These are phyloP conservation scores for Colletotrichum sp. DNA, from an alignment of 2,329 filamentous ascomycete genomes.

Conservation along the genomic window DNA sequence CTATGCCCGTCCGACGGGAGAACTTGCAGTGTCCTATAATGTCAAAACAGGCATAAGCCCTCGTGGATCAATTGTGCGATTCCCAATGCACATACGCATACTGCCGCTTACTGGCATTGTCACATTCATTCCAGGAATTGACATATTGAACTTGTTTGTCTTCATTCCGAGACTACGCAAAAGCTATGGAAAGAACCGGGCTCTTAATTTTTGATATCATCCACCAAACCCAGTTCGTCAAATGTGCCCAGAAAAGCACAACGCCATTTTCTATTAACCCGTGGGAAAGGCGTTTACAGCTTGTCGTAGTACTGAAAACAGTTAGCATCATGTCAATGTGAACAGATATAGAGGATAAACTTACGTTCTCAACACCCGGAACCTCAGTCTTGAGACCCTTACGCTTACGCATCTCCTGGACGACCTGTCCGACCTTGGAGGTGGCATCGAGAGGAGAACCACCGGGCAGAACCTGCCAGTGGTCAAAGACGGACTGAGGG, in stretches of 20 bases:
- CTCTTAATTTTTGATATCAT: slow-evolving; percentile 32
- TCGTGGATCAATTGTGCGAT: neutral
- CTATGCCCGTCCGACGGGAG: neutral
- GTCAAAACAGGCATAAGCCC: neutral
- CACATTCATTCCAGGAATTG: neutral
- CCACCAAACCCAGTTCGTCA: slow-evolving; percentile 43
- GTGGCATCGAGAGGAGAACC: slow-evolving; percentile 86
- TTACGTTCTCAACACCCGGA: slow-evolving; percentile 93
- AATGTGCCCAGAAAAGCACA: slow-evolving; percentile 46
- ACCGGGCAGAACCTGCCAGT: slow-evolving; percentile 96
- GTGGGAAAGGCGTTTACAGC: slow-evolving; percentile 71
- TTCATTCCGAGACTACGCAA: slow-evolving; percentile 21
- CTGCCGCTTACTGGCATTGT: neutral
- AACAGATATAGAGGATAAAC: slow-evolving; percentile 41
- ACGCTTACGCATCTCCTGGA: slow-evolving; percentile 93
- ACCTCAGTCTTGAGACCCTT: slow-evolving; percentile 99
- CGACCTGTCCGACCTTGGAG: slow-evolving; percentile 82
- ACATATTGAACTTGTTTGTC: slow-evolving; percentile 19
- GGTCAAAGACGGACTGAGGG: slow-evolving; percentile 98
- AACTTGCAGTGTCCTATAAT: neutral
- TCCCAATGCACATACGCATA: neutral
- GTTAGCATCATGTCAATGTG: slow-evolving; percentile 28
- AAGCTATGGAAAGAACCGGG: slow-evolving; percentile 23
- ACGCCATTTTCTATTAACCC: slow-evolving; percentile 50
- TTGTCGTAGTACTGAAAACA: slow-evolving; percentile 90